Base-by-base conservation (phyloP, 345 rosid species). In the Noccaea caerulescens region DNA sequence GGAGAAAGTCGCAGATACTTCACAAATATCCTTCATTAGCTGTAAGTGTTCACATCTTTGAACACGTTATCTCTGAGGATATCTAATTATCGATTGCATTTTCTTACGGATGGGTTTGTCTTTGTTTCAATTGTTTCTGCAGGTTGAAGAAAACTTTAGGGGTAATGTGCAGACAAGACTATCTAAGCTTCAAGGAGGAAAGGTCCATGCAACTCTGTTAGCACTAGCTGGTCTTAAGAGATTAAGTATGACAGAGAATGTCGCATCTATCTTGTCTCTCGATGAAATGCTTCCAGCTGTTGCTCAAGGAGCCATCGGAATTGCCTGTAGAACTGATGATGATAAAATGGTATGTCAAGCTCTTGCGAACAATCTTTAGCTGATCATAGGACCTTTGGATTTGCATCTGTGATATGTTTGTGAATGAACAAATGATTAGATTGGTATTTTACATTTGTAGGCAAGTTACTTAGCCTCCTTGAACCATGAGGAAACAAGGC, bases 281-380 rank as follows among this genome's bases (percentile, higher is more conserved):
- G 88, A 91, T 58, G 97, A 91, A 63, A 94, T 94, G 98, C 98
- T 94, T 70, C 99, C 99, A 8, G 99, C 99, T 45, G 99, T 94
- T 85, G 99, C 99, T 65, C 99, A 94, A 77, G 99, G 99, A 23
- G 99, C 99, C 7, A 94, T 94, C 56, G 99, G 99, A 68, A 91
- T 94, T 72, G 98, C 99, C 33, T 91, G 99, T 76, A 83, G 97
- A 78, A 87, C 69, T 27, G 75, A 78, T 74, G 93, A 94, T 49
- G 87, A 87, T 55, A 94, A 83, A 86, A 94, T 91, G 96, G 99
- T 94, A 71, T 36, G 76, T 62, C 53, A 44, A 56, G 13, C 27
- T 65, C 66, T 57, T 49, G 46, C 57, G 65, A 63, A 34, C 4
- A 16, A 2, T 8, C 41, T 12, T 49, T 47, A 2, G n/a, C 3